phyloP scores from a whole-genome alignment of 208 protist species.

The Wallacemonas sp. region DNA sequence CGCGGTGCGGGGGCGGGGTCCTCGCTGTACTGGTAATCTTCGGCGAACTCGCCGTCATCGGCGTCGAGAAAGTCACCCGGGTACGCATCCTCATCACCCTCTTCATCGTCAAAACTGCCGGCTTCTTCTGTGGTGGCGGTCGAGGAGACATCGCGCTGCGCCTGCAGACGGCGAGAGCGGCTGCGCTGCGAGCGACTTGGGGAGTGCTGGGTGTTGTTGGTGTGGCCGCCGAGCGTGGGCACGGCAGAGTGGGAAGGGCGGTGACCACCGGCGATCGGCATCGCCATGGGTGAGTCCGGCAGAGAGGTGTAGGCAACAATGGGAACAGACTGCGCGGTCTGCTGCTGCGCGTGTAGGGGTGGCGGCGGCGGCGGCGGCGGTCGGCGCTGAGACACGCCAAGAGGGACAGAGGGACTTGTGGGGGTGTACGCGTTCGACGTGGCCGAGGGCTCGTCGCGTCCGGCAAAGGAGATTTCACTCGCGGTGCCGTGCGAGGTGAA shows the following conservation, averaged over 20 bases:
- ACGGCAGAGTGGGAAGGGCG: background rate
- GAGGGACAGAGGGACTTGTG: background rate
- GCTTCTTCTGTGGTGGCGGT: conserved; percentile 87
- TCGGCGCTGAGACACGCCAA: background rate
- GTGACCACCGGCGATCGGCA: background rate
- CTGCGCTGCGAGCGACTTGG: conserved; percentile 37
- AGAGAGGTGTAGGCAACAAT: too few species aligned
- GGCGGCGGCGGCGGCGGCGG: background rate
- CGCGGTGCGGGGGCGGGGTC: conserved; percentile 47
- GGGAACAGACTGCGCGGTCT: too few species aligned
- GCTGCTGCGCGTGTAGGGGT: background rate
- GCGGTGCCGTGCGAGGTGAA: background rate
- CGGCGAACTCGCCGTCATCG: conserved; percentile 11
- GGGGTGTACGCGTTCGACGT: background rate
- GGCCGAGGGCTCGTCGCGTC: background rate
- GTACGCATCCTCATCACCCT: conserved; percentile 19
- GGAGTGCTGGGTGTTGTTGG: conserved; percentile 13
- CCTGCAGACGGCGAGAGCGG: conserved; percentile 23
- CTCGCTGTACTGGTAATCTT: conserved; percentile 19
- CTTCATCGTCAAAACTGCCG: conserved; percentile 47
- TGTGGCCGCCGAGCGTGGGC: background rate
- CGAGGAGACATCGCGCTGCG: conserved; percentile 27
- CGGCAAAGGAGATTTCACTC: background rate
- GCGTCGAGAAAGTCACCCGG: conserved; percentile 24
- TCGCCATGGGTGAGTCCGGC: conserved; percentile 7